Evolutionary conservation across 192 early-diverging fungal species (phyloP).

Genomic region (Entophlyctis luteolus): DNA sequence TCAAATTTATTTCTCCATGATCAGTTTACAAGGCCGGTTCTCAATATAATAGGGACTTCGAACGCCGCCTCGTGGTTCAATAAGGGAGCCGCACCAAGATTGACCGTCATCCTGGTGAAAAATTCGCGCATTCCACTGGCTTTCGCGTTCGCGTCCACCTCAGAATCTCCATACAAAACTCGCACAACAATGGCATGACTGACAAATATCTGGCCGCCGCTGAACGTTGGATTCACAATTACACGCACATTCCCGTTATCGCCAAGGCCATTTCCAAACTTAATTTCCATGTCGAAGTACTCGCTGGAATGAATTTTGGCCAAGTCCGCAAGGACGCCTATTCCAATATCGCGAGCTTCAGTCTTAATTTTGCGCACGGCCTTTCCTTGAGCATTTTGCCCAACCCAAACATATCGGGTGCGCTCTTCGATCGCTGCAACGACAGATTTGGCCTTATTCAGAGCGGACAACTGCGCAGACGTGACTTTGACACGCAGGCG

Average conservation of each 20-base stretch:
- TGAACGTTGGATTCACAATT: conserved; percentile 9
- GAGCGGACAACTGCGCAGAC: not conserved
- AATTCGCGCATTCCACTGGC: not conserved
- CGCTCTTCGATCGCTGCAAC: not conserved
- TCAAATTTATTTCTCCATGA: too few relatives aligned
- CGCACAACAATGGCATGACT: not conserved
- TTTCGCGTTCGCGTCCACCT: not conserved
- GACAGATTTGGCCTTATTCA: conserved; percentile 1
- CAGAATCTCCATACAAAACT: conserved; percentile 6
- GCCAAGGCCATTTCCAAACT: conserved; percentile 9
- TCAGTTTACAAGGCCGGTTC: conserved; percentile 1
- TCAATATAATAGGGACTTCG: not conserved
- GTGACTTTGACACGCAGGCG: not conserved
- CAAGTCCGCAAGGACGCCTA: not conserved
- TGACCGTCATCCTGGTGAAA: conserved; percentile 1
- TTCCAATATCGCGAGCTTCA: not conserved
- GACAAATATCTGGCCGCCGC: conserved; percentile 9
- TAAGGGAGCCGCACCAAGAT: not conserved
- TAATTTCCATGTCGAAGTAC: not conserved
- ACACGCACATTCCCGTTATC: not conserved
- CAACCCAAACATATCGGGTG: not conserved
- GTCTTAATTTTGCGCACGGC: not conserved
- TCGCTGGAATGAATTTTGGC: not conserved
- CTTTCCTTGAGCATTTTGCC: not conserved
- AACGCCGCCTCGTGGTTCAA: not conserved